phyloP scores from a whole-genome alignment of 176 grass and related monocot genomes.

The Puya raimondii region DNA sequence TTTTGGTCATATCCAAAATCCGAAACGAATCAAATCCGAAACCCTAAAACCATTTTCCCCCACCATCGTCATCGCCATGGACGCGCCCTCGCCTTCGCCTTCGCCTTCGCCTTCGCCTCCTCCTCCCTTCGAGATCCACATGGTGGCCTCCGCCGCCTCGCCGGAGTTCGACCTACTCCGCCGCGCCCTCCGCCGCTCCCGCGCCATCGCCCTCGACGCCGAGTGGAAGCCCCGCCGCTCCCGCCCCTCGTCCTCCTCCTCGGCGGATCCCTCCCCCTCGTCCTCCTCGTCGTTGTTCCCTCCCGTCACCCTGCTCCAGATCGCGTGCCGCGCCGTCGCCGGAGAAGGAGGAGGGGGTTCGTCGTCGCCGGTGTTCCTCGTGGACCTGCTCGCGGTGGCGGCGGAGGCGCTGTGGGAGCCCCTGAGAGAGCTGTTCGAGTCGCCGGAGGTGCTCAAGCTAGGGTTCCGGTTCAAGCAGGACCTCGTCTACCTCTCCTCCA shows the following conservation, averaged over 20 bases:
- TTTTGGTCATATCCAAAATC: no score
- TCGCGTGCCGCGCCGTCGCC: slow-evolving; percentile 36
- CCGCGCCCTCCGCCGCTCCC: slow-evolving; percentile 30
- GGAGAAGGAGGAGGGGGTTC: slow-evolving; percentile 11
- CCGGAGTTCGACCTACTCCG: slow-evolving; percentile 37
- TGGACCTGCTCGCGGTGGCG: slow-evolving; percentile 67
- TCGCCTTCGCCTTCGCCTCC: background rate
- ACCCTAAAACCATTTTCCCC: background rate
- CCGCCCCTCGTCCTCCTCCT: background rate
- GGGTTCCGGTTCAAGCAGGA: slow-evolving; percentile 96
- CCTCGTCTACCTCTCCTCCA: slow-evolving; percentile 69
- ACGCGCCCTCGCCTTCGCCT: background rate
- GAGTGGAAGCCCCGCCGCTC: slow-evolving; percentile 87
- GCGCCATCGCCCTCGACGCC: slow-evolving; percentile 65
- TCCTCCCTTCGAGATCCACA: background rate
- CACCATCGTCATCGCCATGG: background rate
- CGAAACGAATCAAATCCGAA: no score
- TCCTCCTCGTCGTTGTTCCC: slow-evolving; percentile 26
- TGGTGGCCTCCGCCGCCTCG: slow-evolving; percentile 14
- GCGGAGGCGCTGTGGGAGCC: slow-evolving; percentile 48
- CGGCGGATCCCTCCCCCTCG: background rate
- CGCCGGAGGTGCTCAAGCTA: slow-evolving; percentile 46
- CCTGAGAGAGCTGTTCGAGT: slow-evolving; percentile 64
- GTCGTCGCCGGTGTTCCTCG: slow-evolving; percentile 45
- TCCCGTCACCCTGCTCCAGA: slow-evolving; percentile 62